Conservation (phyloP, 352 stramenopile species). For the Phytophthora lateralis region DNA sequence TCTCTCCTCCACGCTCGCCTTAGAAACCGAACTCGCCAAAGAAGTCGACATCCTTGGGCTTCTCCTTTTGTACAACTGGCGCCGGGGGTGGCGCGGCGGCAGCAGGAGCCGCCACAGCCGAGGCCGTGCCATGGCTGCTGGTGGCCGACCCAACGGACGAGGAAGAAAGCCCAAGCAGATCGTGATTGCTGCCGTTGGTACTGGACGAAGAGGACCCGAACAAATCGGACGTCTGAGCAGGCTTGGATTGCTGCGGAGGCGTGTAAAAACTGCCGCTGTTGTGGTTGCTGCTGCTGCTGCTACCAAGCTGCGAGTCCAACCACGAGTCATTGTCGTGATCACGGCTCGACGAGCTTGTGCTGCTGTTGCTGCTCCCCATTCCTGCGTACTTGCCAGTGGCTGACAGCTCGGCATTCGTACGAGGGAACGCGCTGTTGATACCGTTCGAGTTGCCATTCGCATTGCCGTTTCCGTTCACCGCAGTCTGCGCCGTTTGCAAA, state of each 20-base stretch:
- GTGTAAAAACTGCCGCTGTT: conserved; percentile 26
- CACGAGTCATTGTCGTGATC: conserved; percentile 76
- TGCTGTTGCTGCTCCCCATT: conserved; percentile 45
- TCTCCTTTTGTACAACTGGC: conserved; percentile 34
- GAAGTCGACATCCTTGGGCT: conserved; percentile 82
- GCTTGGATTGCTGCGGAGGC: conserved; percentile 26
- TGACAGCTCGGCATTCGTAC: conserved; percentile 59
- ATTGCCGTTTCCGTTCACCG: conserved; percentile 46
- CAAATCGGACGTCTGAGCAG: conserved; percentile 49
- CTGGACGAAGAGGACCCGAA: conserved; percentile 50
- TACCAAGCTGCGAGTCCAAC: conserved; percentile 60
- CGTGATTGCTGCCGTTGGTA: conserved; percentile 34
- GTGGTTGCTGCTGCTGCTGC: conserved; percentile 17
- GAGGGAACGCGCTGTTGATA: conserved; percentile 49
- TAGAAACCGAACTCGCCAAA: conserved; percentile 86
- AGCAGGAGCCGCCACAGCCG: conserved; percentile 22
- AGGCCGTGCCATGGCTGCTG: conserved; percentile 31
- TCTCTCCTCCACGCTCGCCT: conserved; percentile 7
- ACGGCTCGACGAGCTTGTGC: conserved; percentile 36
- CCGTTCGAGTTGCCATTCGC: conserved; percentile 18
- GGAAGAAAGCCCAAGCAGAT: conserved; percentile 33
- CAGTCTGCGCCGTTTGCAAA: conserved; percentile 66
- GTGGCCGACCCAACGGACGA: conserved; percentile 20
- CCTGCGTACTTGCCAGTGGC: conserved; percentile 71
- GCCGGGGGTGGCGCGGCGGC: conserved; percentile 34